Evolutionary conservation across 768 basidiomycete genomes (phyloP).

Genomic region (Kwoniella heveanensis): DNA sequence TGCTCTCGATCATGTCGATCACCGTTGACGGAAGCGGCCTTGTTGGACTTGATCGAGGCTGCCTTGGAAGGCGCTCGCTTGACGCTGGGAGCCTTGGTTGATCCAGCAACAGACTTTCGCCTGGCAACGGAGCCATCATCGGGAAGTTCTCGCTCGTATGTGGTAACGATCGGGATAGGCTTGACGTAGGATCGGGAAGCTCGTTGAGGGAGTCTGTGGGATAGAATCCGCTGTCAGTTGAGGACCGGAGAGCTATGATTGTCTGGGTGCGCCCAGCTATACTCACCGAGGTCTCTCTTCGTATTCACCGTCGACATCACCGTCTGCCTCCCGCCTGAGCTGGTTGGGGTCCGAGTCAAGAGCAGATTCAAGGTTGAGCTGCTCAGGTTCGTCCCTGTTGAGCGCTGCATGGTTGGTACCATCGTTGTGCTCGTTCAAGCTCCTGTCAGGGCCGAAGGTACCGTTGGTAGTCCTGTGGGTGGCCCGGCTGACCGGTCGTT

Average conservation of each 20-base stretch:
- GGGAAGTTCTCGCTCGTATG: constrained; percentile 42
- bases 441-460: constrained; percentile 6
- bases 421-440: constrained; percentile 7
- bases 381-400: constrained; percentile 1
- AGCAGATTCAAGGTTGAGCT: constrained; percentile 6
- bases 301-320: constrained; percentile 6
- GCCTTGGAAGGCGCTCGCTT: constrained; percentile 17
- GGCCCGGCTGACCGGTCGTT: constrained; percentile 14
- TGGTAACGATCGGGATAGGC: constrained; percentile 49
- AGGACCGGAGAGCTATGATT: too few species aligned
- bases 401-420: neutral
- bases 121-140: constrained; percentile 26
- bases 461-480: constrained; percentile 21
- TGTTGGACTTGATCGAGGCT: constrained; percentile 15
- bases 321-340: constrained; percentile 5
- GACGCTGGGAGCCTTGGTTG: constrained; percentile 31
- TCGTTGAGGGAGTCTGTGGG: constrained; percentile 9
- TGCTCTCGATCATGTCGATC: constrained; percentile 5
- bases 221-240: too few species aligned
- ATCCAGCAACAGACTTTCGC: constrained; percentile 32
- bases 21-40: constrained; percentile 18
- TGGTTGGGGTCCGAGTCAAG: constrained; percentile 12
- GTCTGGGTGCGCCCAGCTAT: neutral
- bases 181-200: constrained; percentile 44
- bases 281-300: constrained; percentile 19